Evolutionary conservation across 2,329 filamentous ascomycete species (phyloP).

Genomic region (Rutstroemia sydowiana): DNA sequence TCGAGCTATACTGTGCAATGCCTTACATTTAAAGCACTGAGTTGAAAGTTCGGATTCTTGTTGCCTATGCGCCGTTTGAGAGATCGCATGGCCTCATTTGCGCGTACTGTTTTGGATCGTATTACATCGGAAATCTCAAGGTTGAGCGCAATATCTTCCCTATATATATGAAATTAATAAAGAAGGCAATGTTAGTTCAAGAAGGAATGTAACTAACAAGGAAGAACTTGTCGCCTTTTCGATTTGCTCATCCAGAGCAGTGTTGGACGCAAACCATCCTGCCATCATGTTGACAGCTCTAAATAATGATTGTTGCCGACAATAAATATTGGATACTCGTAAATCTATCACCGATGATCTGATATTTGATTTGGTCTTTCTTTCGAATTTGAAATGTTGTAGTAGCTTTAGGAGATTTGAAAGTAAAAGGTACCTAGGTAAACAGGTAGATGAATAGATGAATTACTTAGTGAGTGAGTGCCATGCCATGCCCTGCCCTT

Average conservation of each 20-base stretch:
- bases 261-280: constrained; percentile 92
- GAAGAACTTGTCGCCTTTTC: constrained; percentile 89
- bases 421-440: background rate
- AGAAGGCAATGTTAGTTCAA: background rate
- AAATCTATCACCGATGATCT: background rate
- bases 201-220: constrained; percentile 49
- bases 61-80: constrained; percentile 91
- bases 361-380: background rate
- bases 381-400: background rate
- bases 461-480: background rate
- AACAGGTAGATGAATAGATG: background rate
- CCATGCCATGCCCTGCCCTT: background rate
- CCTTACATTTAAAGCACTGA: constrained; percentile 81
- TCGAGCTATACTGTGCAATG: background rate
- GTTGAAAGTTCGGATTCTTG: constrained; percentile 94
- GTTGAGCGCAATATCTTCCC: constrained; percentile 94
- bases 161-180: constrained; percentile 40
- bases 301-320: background rate
- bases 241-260: constrained; percentile 92
- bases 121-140: constrained; percentile 98
- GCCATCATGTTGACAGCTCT: constrained; percentile 60
- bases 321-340: background rate
- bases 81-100: constrained; percentile 96
- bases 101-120: constrained; percentile 92
- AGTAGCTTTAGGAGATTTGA: background rate